Evolutionary conservation across 306 rosid genomes (phyloP).

Genomic region (Vachellia collinsii): DNA sequence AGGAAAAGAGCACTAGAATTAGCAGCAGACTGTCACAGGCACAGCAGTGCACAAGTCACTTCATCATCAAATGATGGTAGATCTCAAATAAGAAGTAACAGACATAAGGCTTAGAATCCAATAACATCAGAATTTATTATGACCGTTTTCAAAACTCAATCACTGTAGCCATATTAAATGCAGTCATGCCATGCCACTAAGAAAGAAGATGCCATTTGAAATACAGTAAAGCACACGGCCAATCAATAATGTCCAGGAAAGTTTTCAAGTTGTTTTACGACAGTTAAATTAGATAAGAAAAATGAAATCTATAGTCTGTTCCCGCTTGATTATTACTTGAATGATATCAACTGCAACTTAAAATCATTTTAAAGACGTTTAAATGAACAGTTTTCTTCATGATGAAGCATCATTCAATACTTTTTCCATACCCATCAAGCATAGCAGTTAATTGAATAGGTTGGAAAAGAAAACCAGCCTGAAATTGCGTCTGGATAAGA

Average conservation of each 20-base stretch:
- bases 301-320: not conserved
- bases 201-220: not conserved
- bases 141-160: conserved; percentile 6
- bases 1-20: conserved; percentile 98
- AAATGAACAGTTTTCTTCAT: not conserved
- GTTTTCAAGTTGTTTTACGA: conserved; percentile 14
- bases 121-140: not conserved
- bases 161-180: conserved; percentile 2
- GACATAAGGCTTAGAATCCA: conserved; percentile 8
- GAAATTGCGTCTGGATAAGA: conserved; percentile 39
- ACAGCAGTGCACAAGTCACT: conserved; percentile 49
- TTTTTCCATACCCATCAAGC: not conserved
- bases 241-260: conserved; percentile 2
- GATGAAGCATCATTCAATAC: not conserved
- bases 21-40: conserved; percentile 71
- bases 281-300: conserved; percentile 9
- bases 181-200: not conserved
- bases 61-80: conserved; percentile 28
- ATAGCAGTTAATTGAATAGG: not conserved
- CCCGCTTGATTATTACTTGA: not conserved
- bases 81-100: conserved; percentile 29
- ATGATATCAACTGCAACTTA: not conserved
- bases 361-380: not conserved
- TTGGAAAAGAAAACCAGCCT: conserved; percentile 42
- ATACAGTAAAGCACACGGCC: conserved; percentile 7